A percentile compares a stretch with the other conserved stretches of the same genome.
Evolutionary conservation across 1,139 yeast species (phyloP).

Genomic region (Candida gigantensis): DNA sequence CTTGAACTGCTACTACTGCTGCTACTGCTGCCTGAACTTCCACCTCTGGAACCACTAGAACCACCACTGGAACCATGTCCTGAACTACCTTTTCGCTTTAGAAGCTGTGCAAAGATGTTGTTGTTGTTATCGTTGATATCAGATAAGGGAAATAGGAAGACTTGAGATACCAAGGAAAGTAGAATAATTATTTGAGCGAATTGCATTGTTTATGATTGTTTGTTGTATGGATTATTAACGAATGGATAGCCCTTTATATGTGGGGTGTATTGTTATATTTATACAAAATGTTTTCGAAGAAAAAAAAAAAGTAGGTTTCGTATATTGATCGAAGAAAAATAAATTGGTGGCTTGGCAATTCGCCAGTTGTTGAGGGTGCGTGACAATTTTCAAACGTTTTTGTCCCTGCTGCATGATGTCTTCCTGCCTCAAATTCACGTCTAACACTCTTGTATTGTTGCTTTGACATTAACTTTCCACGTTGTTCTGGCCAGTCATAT

Average conservation of each 20-base stretch:
- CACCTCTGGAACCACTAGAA: slow-evolving; percentile 1
- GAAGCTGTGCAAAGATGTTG: background rate
- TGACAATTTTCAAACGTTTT: too few relatives aligned
- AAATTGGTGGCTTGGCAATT: too few relatives aligned
- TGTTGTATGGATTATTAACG: background rate
- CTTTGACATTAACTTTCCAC: too few relatives aligned
- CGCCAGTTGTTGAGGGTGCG: too few relatives aligned
- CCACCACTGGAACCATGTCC: slow-evolving; percentile 2
- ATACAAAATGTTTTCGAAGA: too few relatives aligned
- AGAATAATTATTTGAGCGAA: slow-evolving; percentile 1
- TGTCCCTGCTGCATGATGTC: too few relatives aligned
- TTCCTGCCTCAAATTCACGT: too few relatives aligned
- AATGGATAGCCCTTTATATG: background rate
- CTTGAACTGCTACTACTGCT: slow-evolving; percentile 2
- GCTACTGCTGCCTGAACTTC: slow-evolving; percentile 1
- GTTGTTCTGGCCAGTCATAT: too few relatives aligned
- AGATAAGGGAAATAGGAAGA: slow-evolving; percentile 1
- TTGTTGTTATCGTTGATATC: background rate
- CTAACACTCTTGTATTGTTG: too few relatives aligned
- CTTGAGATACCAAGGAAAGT: slow-evolving; percentile 2
- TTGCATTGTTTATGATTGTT: background rate
- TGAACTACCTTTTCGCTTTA: slow-evolving; percentile 3
- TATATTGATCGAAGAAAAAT: too few relatives aligned
- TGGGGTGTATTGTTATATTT: background rate
- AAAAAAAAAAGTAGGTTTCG: too few relatives aligned